Conservation (phyloP, 352 stramenopile genomes). For the Aphanomyces euteiches region DNA sequence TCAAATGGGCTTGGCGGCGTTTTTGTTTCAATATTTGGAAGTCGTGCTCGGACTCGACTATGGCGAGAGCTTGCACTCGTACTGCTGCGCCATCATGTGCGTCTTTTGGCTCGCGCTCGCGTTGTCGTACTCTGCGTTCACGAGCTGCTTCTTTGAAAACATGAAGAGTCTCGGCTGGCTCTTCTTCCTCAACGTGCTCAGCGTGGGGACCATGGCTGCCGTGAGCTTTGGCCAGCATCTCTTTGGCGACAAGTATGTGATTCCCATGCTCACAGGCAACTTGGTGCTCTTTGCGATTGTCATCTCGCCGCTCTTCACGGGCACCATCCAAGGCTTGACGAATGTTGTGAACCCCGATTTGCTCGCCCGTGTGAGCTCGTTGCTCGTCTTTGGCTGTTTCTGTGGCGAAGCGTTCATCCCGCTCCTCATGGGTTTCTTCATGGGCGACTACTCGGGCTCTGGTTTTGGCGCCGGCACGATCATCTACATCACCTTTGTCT, state of each 20-base stretch:
- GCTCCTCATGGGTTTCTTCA: slow-evolving; percentile 85
- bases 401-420: slow-evolving; percentile 82
- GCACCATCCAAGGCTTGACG: slow-evolving; percentile 79
- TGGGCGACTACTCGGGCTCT: slow-evolving; percentile 73
- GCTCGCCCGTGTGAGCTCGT: slow-evolving; percentile 69
- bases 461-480: slow-evolving; percentile 66
- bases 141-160: slow-evolving; percentile 69
- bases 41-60: slow-evolving; percentile 43
- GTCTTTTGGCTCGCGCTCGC: slow-evolving; percentile 69
- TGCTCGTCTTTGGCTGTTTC: slow-evolving; percentile 81
- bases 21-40: slow-evolving; percentile 77
- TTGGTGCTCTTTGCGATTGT: slow-evolving; percentile 60
- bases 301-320: slow-evolving; percentile 72
- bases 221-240: slow-evolving; percentile 58
- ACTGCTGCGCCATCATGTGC: slow-evolving; percentile 59
- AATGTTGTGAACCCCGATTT: slow-evolving; percentile 77
- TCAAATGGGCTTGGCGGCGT: slow-evolving; percentile 67
- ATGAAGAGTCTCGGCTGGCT: slow-evolving; percentile 70
- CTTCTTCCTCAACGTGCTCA: slow-evolving; percentile 61
- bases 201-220: slow-evolving; percentile 57
- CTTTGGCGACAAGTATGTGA: slow-evolving; percentile 53
- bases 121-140: slow-evolving; percentile 72
- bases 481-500: slow-evolving; percentile 75
- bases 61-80: slow-evolving; percentile 22
- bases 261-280: slow-evolving; percentile 51